A percentile compares a stretch with the other conserved stretches of the same genome.
These are phyloP conservation scores for Tricholoma bakamatsutake DNA, from an alignment of 768 basidiomycete genomes.

Conservation along the genomic window DNA sequence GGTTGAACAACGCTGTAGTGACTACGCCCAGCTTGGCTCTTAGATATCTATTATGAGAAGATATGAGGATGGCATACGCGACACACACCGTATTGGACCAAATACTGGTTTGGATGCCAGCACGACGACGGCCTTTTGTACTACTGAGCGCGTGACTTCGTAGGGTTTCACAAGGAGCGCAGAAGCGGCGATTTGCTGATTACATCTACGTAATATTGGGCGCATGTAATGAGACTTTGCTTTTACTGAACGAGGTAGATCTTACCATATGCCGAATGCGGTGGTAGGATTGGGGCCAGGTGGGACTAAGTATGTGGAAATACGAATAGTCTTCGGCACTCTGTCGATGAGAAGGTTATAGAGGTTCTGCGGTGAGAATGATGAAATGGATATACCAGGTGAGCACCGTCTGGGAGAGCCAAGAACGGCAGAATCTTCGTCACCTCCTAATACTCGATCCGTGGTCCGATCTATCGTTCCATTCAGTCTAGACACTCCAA, in stretches of 20 bases:
- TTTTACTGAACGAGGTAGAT: not conserved
- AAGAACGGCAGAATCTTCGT: slow-evolving; percentile 87
- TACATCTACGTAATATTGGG: slow-evolving; percentile 52
- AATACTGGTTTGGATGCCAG: slow-evolving; percentile 88
- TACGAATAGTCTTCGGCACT: slow-evolving; percentile 94
- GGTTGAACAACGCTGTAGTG: slow-evolving; percentile 85
- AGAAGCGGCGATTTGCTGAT: slow-evolving; percentile 86
- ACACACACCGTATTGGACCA: slow-evolving; percentile 77
- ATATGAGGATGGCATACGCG: not conserved
- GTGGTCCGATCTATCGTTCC: slow-evolving; percentile 75
- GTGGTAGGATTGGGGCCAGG: slow-evolving; percentile 67
- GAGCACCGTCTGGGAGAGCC: slow-evolving; percentile 95
- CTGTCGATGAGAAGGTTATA: slow-evolving; percentile 29
- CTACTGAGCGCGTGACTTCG: slow-evolving; percentile 92
- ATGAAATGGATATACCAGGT: slow-evolving; percentile 54
- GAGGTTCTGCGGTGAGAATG: slow-evolving; percentile 1
- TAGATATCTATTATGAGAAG: not conserved
- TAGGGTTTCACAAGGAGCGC: slow-evolving; percentile 69
- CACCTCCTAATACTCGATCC: slow-evolving; percentile 86
- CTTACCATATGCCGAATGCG: slow-evolving; percentile 93
- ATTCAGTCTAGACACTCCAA: slow-evolving; percentile 8
- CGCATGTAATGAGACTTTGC: not conserved
- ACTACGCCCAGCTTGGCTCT: slow-evolving; percentile 94
- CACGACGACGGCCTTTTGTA: slow-evolving; percentile 97
- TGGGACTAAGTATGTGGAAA: slow-evolving; percentile 87